Evolutionary conservation across 495 filamentous ascomycete genomes (phyloP), one percentile per base, ranked within the genome.

Genomic region (Gamarada debralockiae): DNA sequence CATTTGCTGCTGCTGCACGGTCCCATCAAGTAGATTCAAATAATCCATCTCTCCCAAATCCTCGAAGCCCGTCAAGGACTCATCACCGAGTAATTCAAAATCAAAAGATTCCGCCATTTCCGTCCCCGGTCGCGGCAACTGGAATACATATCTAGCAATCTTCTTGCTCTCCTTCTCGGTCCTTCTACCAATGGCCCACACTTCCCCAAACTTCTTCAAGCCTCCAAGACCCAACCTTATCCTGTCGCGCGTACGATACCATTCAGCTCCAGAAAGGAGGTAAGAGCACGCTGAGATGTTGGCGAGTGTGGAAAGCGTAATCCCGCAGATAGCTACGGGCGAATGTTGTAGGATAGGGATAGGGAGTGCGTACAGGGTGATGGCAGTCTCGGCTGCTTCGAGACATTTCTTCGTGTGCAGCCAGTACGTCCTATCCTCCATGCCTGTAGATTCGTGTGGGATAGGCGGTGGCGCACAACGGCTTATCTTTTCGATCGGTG

Each of bases 201-300:
- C 79, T 25, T 78, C 74, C 10, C 75, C 78, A 15, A 88, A 68
- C 0, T 74, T 73, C 54, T 81, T 83, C 57, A 91, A 77, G 0
- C 79, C 81, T 25, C 85, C 85, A 25, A 87, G 78, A 37, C 82
- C 83, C 13, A 88, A 72, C 3, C 76, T 74, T 15, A 87, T 80
- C 18, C 75, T 75, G 59, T 85, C 83, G 36, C 82, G 82, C 40
- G 79, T 80, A 6, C 74, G 70, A 38, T 79, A 79, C 17, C 76
- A 82, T 65, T 82, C 80, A 23, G 77, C 70, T 3, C 73, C 73
- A 0, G 47, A 56, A 2, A 64, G 65, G 48, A 59, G 74, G 76
- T 55, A 84, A 64, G 63, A 80, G 70, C 71, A 73, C 21, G 70
- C 70, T 20, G 68, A 65, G 9, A 77, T 58, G 29, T 74, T 70